phyloP scores from a whole-genome alignment of 352 stramenopile genomes.

The Globisporangium echinulatum region DNA sequence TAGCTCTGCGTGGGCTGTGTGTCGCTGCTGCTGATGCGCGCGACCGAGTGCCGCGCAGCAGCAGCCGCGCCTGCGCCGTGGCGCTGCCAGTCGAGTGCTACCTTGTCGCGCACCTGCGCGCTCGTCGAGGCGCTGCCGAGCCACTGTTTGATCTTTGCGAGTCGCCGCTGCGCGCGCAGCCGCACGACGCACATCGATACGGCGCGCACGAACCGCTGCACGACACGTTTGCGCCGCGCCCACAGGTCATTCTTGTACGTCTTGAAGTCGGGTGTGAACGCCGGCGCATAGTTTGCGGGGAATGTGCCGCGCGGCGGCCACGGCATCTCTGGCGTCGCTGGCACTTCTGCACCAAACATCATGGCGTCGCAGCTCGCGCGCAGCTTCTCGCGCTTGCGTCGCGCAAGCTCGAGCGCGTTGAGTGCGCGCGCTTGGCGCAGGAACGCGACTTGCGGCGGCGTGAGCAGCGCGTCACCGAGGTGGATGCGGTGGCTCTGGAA shows the following conservation, averaged over 20 bases:
- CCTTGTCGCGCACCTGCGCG: slow-evolving; percentile 49
- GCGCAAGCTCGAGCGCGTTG: slow-evolving; percentile 21
- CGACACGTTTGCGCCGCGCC: slow-evolving; percentile 53
- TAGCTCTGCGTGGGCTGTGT: background rate
- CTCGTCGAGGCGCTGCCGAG: slow-evolving; percentile 38
- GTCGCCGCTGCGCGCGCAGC: slow-evolving; percentile 45
- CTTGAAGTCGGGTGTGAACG: slow-evolving; percentile 67
- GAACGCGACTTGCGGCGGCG: slow-evolving; percentile 30
- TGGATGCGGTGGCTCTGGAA: slow-evolving; percentile 78
- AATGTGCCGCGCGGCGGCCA: slow-evolving; percentile 27
- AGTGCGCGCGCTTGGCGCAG: slow-evolving; percentile 45
- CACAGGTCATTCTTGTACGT: slow-evolving; percentile 86
- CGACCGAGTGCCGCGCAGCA: background rate
- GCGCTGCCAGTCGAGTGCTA: slow-evolving; percentile 45
- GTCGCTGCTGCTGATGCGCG: no score
- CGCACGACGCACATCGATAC: slow-evolving; percentile 74
- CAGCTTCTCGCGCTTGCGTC: slow-evolving; percentile 36
- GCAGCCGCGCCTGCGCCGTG: slow-evolving; percentile 5
- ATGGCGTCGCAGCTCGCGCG: slow-evolving; percentile 31
- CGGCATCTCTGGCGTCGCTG: slow-evolving; percentile 16
- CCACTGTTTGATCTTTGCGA: slow-evolving; percentile 51
- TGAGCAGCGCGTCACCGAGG: slow-evolving; percentile 55
- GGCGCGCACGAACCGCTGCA: slow-evolving; percentile 59
- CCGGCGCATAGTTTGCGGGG: slow-evolving; percentile 31
- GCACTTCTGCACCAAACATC: slow-evolving; percentile 25